These are phyloP conservation scores for Coccomyxa sp. DNA, from an alignment of 139 green algal genomes.

Conservation along the genomic window DNA sequence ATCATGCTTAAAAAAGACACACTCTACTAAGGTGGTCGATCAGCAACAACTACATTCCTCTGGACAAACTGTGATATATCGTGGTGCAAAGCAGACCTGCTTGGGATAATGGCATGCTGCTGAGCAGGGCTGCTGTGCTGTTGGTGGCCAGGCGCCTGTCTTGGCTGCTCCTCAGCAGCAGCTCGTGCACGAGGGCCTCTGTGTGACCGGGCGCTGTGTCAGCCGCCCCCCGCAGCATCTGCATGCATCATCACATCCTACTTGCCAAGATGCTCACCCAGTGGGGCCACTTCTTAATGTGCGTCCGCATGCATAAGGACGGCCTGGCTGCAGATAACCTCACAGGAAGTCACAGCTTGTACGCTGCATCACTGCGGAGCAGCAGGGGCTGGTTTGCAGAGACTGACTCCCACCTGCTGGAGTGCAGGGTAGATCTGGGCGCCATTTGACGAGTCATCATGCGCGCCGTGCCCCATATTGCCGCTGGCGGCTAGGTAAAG, in stretches of 20 bases:
- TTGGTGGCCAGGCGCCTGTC: constrained; percentile 1
- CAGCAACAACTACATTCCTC: neutral
- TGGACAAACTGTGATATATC: neutral
- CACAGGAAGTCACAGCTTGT: neutral
- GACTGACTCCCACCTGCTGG: neutral
- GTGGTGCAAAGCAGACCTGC: neutral
- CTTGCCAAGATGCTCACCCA: neutral
- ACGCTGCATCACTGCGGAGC: neutral
- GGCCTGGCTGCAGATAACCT: neutral
- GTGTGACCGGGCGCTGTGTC: constrained; percentile 13
- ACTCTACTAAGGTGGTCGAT: neutral
- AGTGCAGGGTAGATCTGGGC: too few species aligned
- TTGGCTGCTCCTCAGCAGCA: constrained; percentile 1
- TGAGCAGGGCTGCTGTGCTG: neutral
- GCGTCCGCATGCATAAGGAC: neutral
- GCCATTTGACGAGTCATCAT: too few species aligned
- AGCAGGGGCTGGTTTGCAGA: neutral
- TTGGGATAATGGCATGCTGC: neutral
- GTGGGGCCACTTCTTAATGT: too few species aligned
- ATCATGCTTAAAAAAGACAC: neutral
- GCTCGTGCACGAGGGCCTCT: constrained; percentile 22
- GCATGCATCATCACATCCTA: too few species aligned
- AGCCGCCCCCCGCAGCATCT: constrained; percentile 5
- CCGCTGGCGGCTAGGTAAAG: too few species aligned
- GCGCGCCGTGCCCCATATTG: too few species aligned